Conservation (phyloP, 257 asterid genomes). For the Solanum verrucosum region DNA sequence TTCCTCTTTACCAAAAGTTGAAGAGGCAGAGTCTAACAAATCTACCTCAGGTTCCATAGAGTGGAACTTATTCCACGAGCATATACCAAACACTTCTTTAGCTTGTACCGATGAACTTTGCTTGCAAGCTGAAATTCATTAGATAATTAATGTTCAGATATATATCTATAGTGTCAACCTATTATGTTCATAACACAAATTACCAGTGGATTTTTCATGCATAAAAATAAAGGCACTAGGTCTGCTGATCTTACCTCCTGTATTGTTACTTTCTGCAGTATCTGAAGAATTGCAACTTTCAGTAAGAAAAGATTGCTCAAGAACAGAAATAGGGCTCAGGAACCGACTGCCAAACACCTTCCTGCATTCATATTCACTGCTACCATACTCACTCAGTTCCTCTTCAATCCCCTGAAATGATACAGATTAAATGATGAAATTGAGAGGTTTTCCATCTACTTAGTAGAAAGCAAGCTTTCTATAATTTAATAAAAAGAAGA, state of each 20-base stretch:
- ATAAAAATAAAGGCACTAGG: neutral
- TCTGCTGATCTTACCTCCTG: constrained; percentile 34
- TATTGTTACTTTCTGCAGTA: constrained; percentile 36
- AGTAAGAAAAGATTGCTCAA: constrained; percentile 20
- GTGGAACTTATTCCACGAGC: constrained; percentile 24
- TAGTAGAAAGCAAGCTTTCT: neutral
- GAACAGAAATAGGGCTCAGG: constrained; percentile 38
- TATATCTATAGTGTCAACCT: neutral
- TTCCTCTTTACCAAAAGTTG: constrained; percentile 17
- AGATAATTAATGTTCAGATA: neutral
- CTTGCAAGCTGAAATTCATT: constrained; percentile 46
- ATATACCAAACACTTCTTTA: constrained; percentile 34
- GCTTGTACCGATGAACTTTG: constrained; percentile 51
- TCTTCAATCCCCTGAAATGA: constrained; percentile 25
- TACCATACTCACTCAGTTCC: constrained; percentile 17
- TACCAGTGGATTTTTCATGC: neutral
- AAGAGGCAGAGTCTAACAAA: constrained; percentile 79
- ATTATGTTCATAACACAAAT: neutral
- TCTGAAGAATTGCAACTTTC: constrained; percentile 41
- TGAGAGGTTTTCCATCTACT: neutral
- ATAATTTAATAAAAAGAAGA: neutral
- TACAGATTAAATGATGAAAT: neutral
- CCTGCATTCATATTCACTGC: constrained; percentile 19
- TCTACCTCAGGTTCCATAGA: constrained; percentile 43
- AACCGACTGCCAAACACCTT: constrained; percentile 27